phyloP scores from a whole-genome alignment of 2,329 filamentous ascomycete species.

The Pseudonectria foliicola region DNA sequence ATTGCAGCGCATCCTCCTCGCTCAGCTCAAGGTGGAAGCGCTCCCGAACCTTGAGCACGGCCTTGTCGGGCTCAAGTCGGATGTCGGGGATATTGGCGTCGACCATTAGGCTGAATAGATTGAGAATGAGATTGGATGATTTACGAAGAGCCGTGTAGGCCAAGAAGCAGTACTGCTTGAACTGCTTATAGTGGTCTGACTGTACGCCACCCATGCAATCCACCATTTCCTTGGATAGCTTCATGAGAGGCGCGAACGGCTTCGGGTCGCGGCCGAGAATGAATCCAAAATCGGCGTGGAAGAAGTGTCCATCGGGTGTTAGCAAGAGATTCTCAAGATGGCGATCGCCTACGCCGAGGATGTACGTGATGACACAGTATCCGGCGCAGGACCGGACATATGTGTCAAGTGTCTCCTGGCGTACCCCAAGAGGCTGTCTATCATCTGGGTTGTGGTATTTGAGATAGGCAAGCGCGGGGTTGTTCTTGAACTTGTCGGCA shows the following conservation, averaged over 20 bases:
- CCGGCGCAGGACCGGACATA: conserved; percentile 95
- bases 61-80: conserved; percentile 84
- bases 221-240: conserved; percentile 95
- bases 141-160: conserved; percentile 89
- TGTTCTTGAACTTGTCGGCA: conserved; percentile 69
- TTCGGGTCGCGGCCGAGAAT: conserved; percentile 96
- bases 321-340: conserved; percentile 94
- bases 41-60: conserved; percentile 90
- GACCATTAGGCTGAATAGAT: conserved; percentile 93
- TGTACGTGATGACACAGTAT: conserved; percentile 98
- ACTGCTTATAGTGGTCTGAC: conserved; percentile 75
- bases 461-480: conserved; percentile 73
- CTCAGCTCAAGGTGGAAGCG: conserved; percentile 84
- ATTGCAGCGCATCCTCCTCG: conserved; percentile 84
- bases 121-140: conserved; percentile 83
- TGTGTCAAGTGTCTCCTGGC: conserved; percentile 87
- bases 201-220: conserved; percentile 90
- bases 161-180: conserved; percentile 94
- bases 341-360: conserved; percentile 90
- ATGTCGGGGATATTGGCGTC: conserved; percentile 97
- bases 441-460: conserved; percentile 85
- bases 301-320: conserved; percentile 86
- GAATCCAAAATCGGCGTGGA: conserved; percentile 97
- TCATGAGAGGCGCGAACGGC: conserved; percentile 94
- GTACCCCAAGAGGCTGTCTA: conserved; percentile 71